Evolutionary conservation across 1,139 yeast species (phyloP).

Genomic region (Hyphopichia khmerensis): DNA sequence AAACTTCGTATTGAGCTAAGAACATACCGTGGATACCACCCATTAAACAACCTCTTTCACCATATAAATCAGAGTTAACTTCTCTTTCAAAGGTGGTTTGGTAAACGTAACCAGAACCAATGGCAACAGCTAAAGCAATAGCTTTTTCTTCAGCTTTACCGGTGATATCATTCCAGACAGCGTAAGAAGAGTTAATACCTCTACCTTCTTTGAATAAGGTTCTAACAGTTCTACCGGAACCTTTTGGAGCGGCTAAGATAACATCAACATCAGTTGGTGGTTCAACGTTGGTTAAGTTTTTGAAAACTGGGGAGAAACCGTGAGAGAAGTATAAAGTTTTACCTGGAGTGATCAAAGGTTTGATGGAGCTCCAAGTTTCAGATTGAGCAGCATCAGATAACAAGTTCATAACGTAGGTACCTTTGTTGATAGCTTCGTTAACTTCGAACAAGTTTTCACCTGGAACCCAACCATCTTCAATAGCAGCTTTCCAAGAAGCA

Average conservation of each 20-base stretch:
- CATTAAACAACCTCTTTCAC: conserved; percentile 99
- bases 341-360: conserved; percentile 92
- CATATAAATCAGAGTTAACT: conserved; percentile 98
- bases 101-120: conserved; percentile 99
- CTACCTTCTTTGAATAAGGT: conserved; percentile 99
- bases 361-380: conserved; percentile 87
- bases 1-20: conserved; percentile 99
- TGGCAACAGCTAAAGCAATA: conserved; percentile 97
- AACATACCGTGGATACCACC: conserved; percentile 99
- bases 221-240: conserved; percentile 99
- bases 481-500: conserved; percentile 99
- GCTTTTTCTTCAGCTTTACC: conserved; percentile 99
- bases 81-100: conserved; percentile 99
- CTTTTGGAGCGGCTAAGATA: conserved; percentile 99
- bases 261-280: conserved; percentile 95
- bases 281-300: conserved; percentile 93
- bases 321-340: conserved; percentile 98
- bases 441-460: conserved; percentile 97
- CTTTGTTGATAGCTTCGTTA: conserved; percentile 85
- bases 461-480: conserved; percentile 99
- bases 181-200: conserved; percentile 99
- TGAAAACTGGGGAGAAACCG: conserved; percentile 99
- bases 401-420: conserved; percentile 96
- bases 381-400: conserved; percentile 99
- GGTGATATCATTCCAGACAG: conserved; percentile 98